Percentiles rank a stretch among this genome's conserved stretches.
phyloP scores from a whole-genome alignment of 2,329 filamentous ascomycete species.

The Thermothelomyces thermophilus region DNA sequence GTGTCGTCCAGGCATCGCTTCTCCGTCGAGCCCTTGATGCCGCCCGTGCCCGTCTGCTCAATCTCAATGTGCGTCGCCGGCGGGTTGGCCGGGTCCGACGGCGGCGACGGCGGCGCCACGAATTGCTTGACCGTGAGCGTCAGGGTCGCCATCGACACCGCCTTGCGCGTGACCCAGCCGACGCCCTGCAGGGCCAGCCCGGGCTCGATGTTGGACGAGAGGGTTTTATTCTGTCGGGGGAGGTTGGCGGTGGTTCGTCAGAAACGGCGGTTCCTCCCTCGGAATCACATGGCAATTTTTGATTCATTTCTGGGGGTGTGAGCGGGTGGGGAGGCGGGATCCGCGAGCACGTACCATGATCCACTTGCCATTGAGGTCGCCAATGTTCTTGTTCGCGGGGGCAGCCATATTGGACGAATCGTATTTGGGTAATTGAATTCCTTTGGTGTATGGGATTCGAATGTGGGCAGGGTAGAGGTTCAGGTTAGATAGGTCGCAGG shows the following conservation, averaged over 20 bases:
- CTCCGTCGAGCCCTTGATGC: conserved; percentile 58
- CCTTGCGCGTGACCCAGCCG: conserved; percentile 66
- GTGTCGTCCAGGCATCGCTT: conserved; percentile 46
- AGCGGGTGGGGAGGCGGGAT: background rate
- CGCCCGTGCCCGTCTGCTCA: conserved; percentile 64
- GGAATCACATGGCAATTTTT: conserved; percentile 2
- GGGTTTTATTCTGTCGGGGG: conserved; percentile 58
- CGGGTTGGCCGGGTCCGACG: conserved; percentile 19
- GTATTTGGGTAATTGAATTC: background rate
- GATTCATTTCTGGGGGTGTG: background rate
- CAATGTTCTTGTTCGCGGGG: conserved; percentile 58
- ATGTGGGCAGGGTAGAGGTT: background rate
- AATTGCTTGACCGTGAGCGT: conserved; percentile 57
- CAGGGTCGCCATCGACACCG: conserved; percentile 61
- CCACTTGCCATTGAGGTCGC: conserved; percentile 64
- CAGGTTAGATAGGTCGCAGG: background rate
- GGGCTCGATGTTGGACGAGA: conserved; percentile 63
- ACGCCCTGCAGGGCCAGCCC: conserved; percentile 68
- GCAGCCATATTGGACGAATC: conserved; percentile 58
- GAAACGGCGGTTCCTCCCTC: too few relatives aligned
- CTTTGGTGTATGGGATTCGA: too few relatives aligned
- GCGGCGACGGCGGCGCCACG: conserved; percentile 37
- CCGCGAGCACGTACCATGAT: conserved; percentile 49
- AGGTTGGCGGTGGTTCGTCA: too few relatives aligned
- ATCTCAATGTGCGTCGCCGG: conserved; percentile 59